phyloP scores from a whole-genome alignment of 169 alveolate genomes.

The Babesia bigemina region DNA sequence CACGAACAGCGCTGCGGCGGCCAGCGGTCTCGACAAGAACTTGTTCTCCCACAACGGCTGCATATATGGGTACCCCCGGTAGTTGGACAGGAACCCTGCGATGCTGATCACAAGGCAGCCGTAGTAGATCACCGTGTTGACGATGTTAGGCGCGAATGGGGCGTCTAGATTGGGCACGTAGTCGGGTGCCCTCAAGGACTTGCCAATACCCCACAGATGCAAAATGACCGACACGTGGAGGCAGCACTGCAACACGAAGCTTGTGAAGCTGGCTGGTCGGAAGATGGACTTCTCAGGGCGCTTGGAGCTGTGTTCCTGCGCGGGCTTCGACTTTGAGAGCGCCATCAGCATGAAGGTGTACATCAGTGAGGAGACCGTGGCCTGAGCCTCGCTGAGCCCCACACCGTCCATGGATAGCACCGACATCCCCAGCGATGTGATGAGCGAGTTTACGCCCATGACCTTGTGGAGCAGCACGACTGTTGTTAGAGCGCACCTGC shows the following conservation, averaged over 20 bases:
- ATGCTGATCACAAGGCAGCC: conserved; percentile 79
- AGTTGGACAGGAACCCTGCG: conserved; percentile 83
- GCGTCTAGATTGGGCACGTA: conserved; percentile 80
- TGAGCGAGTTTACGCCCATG: conserved; percentile 91
- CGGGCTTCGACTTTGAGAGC: conserved; percentile 74
- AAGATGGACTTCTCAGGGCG: conserved; percentile 72
- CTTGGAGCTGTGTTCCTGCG: conserved; percentile 58
- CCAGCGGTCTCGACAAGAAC: conserved; percentile 52
- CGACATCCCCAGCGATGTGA: conserved; percentile 92
- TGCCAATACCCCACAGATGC: conserved; percentile 81
- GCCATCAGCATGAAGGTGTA: conserved; percentile 74
- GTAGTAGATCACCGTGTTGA: conserved; percentile 85
- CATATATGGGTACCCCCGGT: conserved; percentile 88
- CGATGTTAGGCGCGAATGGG: conserved; percentile 84
- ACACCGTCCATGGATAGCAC: conserved; percentile 96
- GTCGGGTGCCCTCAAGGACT: conserved; percentile 43
- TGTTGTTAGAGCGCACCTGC: conserved; percentile 94
- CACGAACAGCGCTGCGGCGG: conserved; percentile 34
- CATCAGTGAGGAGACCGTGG: conserved; percentile 84
- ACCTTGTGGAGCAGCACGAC: conserved; percentile 95
- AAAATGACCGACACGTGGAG: conserved; percentile 76
- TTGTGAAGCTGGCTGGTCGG: conserved; percentile 63
- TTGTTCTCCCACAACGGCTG: conserved; percentile 76
- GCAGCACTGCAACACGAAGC: conserved; percentile 76
- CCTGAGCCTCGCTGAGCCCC: conserved; percentile 95